phyloP scores from a whole-genome alignment of 2,329 filamentous ascomycete genomes.

The Trichoderma breve region DNA sequence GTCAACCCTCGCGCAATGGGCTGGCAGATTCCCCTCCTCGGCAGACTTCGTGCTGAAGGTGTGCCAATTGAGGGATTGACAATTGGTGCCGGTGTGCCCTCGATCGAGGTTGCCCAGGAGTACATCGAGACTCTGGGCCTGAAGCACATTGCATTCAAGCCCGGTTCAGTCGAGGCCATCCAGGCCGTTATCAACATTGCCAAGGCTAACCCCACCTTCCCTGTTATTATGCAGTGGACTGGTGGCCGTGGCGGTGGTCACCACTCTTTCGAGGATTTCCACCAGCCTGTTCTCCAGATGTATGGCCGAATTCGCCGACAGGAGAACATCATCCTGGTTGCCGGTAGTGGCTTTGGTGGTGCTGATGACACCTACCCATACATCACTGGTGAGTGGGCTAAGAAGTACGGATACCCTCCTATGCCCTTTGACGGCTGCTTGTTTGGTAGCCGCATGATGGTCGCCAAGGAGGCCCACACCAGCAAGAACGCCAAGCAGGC shows the following conservation, averaged over 20 bases:
- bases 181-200: slow-evolving; percentile 90
- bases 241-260: slow-evolving; percentile 91
- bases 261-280: slow-evolving; percentile 94
- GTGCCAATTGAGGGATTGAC: slow-evolving; percentile 89
- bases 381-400: slow-evolving; percentile 85
- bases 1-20: slow-evolving; percentile 85
- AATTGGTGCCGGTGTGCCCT: slow-evolving; percentile 90
- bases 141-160: slow-evolving; percentile 94
- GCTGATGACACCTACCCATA: slow-evolving; percentile 91
- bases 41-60: slow-evolving; percentile 75
- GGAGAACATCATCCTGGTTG: slow-evolving; percentile 83
- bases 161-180: slow-evolving; percentile 83
- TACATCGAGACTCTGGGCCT: slow-evolving; percentile 91
- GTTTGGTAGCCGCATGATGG: slow-evolving; percentile 93
- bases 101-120: slow-evolving; percentile 87
- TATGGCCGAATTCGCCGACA: slow-evolving; percentile 83
- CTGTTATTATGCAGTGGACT: slow-evolving; percentile 92
- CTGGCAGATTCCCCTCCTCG: slow-evolving; percentile 87
- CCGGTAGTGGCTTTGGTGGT: slow-evolving; percentile 88
- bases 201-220: slow-evolving; percentile 89
- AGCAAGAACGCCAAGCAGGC: slow-evolving; percentile 85
- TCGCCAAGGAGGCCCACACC: slow-evolving; percentile 87
- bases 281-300: slow-evolving; percentile 87
- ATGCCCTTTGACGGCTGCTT: slow-evolving; percentile 95
- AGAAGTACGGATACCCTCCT: slow-evolving; percentile 78